Base-by-base conservation (phyloP, 345 rosid species). In the Eutrema heterophyllum region DNA sequence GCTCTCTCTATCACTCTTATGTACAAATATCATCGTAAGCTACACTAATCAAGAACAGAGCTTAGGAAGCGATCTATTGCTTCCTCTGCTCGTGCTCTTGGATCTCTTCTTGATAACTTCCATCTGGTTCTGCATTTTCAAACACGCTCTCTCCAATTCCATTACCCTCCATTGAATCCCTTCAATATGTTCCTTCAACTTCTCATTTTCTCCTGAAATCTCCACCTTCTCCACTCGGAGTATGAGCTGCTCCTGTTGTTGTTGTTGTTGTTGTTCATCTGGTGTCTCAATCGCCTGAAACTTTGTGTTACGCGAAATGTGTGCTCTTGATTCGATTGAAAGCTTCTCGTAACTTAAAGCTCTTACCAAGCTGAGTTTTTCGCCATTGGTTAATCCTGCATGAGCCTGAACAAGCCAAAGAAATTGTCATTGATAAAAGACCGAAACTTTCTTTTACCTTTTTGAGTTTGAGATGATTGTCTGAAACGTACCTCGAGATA, bases 121-220 rank as follows among this genome's bases (percentile, higher is more conserved):
- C 97, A 92, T 88, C 69, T 90, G 91, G 27, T 76, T 79, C 73
- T 95, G 97, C 97, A 95, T 92, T 68, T 83, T 87, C 76, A 72
- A 73, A 82, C 97, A 95, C 0, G 86, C 86, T 77, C 84, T 88
- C 83, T 95, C 99, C 78, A 95, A 66, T 62, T 95, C 96, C 82
- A 73, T 87, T 40, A 90, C 97, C 68, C 92, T 81, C 80, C 89
- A 83, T 68, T 92, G 97, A 86, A 95, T 90, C 72, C 96, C 96
- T 73, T 87, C 83, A 64, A 95, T 76, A 53, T 85, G 88, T 46
- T 85, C 86, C 65, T 73, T 84, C 35, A 89, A 80, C 68, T 81
- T 80, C 80, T 83, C 94, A 3, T 74, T 84, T 0, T 86, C 85
- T 0, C 68, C 69, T 5, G 83, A 64, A 40, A 50, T 60, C 18